A percentile compares a stretch with the other conserved stretches of the same genome.
Evolutionary conservation across 2,329 filamentous ascomycete species (phyloP).

Genomic region (Colletotrichum lupini): DNA sequence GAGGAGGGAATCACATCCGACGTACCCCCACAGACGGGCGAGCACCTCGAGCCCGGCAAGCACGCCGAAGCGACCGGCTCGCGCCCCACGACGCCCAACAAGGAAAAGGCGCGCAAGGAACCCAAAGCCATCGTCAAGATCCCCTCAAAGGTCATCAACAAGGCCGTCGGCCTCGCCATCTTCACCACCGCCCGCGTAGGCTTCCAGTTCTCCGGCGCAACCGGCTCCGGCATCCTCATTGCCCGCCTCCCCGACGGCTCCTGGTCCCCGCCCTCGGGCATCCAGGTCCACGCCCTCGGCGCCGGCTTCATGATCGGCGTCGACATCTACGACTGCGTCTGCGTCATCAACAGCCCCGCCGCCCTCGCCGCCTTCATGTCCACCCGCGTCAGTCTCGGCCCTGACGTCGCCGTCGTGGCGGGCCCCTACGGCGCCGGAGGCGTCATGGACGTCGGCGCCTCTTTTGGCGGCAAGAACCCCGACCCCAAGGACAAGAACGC

Average conservation of each 20-base stretch:
- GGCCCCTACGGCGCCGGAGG: constrained; percentile 78
- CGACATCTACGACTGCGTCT: constrained; percentile 90
- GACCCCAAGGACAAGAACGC: constrained; percentile 28
- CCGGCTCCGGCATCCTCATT: constrained; percentile 73
- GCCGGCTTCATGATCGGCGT: constrained; percentile 84
- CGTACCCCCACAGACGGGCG: constrained; percentile 38
- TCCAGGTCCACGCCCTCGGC: constrained; percentile 83
- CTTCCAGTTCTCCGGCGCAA: constrained; percentile 73
- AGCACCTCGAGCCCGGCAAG: constrained; percentile 37
- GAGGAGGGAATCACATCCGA: constrained; percentile 65
- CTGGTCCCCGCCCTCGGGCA: constrained; percentile 86
- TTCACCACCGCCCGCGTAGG: constrained; percentile 78
- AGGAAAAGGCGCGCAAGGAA: constrained; percentile 47
- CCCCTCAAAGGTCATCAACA: constrained; percentile 69
- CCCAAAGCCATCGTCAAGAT: constrained; percentile 63
- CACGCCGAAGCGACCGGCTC: constrained; percentile 32
- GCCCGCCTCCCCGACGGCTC: constrained; percentile 70
- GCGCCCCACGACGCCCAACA: constrained; percentile 38
- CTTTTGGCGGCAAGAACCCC: constrained; percentile 36
- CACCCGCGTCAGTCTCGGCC: constrained; percentile 80
- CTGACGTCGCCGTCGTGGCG: constrained; percentile 81
- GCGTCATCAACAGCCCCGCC: constrained; percentile 83
- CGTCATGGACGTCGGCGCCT: constrained; percentile 69
- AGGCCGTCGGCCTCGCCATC: constrained; percentile 76
- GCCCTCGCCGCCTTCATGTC: constrained; percentile 82